Conservation (phyloP, 805 yeast genomes). For the Candida rishiriensis region DNA sequence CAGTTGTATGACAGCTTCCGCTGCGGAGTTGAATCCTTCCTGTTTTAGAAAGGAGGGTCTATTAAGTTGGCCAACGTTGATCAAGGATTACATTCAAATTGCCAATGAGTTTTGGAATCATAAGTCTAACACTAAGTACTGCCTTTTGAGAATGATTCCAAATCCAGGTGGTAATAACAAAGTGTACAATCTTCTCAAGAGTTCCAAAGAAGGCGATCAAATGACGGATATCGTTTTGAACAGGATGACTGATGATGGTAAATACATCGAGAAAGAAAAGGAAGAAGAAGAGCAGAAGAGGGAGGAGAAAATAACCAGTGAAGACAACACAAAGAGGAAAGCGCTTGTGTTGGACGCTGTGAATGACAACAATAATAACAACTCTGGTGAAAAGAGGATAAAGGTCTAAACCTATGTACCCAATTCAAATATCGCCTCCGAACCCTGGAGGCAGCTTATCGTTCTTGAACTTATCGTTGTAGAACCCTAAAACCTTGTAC, state of each 20-base stretch:
- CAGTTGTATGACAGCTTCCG: slow-evolving; percentile 94
- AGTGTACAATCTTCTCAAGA: slow-evolving; percentile 52
- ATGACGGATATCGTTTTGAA: slow-evolving; percentile 33
- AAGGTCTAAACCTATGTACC: background rate
- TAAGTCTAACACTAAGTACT: slow-evolving; percentile 73
- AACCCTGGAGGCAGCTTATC: slow-evolving; percentile 49
- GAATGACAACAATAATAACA: background rate
- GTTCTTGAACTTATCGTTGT: slow-evolving; percentile 34
- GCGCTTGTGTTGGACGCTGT: background rate
- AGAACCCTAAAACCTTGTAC: slow-evolving; percentile 65
- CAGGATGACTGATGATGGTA: slow-evolving; percentile 35
- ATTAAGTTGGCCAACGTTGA: slow-evolving; percentile 49
- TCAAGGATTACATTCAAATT: slow-evolving; percentile 50
- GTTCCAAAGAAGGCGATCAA: slow-evolving; percentile 52
- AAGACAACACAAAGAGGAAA: slow-evolving; percentile 5
- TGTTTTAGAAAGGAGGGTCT: slow-evolving; percentile 50
- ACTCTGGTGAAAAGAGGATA: slow-evolving; percentile 1
- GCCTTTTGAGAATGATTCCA: slow-evolving; percentile 73
- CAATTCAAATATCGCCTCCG: slow-evolving; percentile 26
- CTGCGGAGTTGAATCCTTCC: slow-evolving; percentile 84
- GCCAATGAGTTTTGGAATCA: slow-evolving; percentile 58
- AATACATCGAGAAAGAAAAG: slow-evolving; percentile 6
- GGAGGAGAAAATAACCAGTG: background rate
- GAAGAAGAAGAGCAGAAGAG: slow-evolving; percentile 4
- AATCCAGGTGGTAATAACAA: slow-evolving; percentile 29